Percentiles rank a stretch among this genome's conserved stretches.
Conservation (phyloP, 805 yeast genomes). For the Blastobotrys peoriensis region DNA sequence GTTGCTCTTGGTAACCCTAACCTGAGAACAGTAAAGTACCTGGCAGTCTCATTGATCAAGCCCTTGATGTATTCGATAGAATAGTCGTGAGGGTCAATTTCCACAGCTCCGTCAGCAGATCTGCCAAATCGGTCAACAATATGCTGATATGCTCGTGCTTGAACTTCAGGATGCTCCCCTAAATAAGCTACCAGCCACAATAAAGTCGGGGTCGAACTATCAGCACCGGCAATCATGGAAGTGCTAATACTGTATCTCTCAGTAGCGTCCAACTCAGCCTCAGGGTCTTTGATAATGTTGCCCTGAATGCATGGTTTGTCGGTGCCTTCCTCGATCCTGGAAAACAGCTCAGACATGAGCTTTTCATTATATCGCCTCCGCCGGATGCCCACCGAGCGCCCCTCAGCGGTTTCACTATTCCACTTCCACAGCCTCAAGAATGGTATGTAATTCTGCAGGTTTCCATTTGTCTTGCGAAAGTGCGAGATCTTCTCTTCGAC, state of each 20-base stretch:
- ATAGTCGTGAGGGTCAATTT: slow-evolving; percentile 18
- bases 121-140: slow-evolving; percentile 34
- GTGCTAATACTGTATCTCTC: slow-evolving; percentile 55
- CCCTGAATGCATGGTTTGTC: slow-evolving; percentile 23
- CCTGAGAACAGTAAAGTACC: slow-evolving; percentile 60
- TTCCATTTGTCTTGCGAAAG: slow-evolving; percentile 32
- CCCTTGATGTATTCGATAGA: slow-evolving; percentile 45
- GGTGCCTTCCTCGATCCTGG: too few relatives aligned
- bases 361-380: slow-evolving; percentile 2
- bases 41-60: slow-evolving; percentile 51
- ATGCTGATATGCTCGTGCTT: slow-evolving; percentile 39
- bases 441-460: slow-evolving; percentile 35
- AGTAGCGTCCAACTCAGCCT: slow-evolving; percentile 16
- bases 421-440: slow-evolving; percentile 20
- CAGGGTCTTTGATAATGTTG: slow-evolving; percentile 18
- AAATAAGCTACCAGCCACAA: slow-evolving; percentile 54
- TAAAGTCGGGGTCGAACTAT: slow-evolving; percentile 58
- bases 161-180: slow-evolving; percentile 39
- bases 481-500: slow-evolving; percentile 29
- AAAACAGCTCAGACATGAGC: too few relatives aligned
- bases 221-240: slow-evolving; percentile 72
- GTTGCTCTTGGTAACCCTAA: slow-evolving; percentile 59
- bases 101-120: slow-evolving; percentile 23
- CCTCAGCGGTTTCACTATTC: not conserved
- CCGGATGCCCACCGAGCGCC: not conserved